Evolutionary conservation across 2,329 filamentous ascomycete species (phyloP).

Genomic region (Aspergillus ruber): DNA sequence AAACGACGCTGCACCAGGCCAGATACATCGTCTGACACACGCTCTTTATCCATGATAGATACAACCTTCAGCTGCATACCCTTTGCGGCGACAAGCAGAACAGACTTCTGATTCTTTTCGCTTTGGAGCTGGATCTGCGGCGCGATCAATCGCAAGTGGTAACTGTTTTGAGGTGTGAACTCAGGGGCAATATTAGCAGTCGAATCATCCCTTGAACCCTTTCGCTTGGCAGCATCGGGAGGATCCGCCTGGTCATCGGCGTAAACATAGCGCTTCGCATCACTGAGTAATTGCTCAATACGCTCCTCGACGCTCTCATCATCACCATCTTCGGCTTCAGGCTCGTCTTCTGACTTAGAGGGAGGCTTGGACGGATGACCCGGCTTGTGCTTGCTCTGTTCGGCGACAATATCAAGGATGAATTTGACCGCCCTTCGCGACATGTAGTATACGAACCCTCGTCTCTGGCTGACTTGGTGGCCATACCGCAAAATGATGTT

Average conservation of each 20-base stretch:
- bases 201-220: conserved; percentile 43
- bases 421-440: conserved; percentile 95
- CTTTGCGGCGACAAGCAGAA: conserved; percentile 93
- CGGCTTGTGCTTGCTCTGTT: conserved; percentile 70
- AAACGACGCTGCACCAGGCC: conserved; percentile 93
- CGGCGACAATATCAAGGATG: conserved; percentile 93
- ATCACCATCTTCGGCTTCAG: conserved; percentile 47
- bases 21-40: conserved; percentile 85
- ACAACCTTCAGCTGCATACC: conserved; percentile 97
- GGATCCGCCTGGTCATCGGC: conserved; percentile 53
- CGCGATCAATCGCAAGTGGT: conserved; percentile 89
- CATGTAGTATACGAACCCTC: conserved; percentile 96
- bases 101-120: conserved; percentile 94
- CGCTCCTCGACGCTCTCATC: conserved; percentile 70
- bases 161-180: conserved; percentile 86
- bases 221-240: conserved; percentile 37
- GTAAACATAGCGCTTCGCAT: conserved; percentile 75
- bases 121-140: conserved; percentile 98
- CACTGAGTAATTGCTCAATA: conserved; percentile 76
- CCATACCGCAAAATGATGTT: conserved; percentile 97
- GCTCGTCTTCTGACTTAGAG: conserved; percentile 23
- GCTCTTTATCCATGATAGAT: conserved; percentile 94
- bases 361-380: conserved; percentile 27
- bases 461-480: conserved; percentile 90
- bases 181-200: conserved; percentile 75